phyloP scores from a whole-genome alignment of 345 rosid genomes.

The Eutrema yunnanense region DNA sequence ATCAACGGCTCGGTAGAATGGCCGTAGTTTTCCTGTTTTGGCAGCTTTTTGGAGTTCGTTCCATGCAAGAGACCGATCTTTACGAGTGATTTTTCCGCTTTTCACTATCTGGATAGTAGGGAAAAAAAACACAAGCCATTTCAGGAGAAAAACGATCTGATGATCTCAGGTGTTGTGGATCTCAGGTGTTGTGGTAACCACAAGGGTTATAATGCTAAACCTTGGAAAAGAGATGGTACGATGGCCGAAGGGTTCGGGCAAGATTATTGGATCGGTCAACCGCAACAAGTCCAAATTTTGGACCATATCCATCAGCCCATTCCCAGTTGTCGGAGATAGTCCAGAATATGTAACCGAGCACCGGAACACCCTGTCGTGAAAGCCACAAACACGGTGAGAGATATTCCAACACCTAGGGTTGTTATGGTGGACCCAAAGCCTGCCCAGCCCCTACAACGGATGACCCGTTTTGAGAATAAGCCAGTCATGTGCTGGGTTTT shows the following conservation, averaged over 20 bases:
- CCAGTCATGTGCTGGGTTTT: not conserved
- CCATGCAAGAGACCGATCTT: conserved; percentile 71
- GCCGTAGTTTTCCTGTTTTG: conserved; percentile 48
- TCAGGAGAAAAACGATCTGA: conserved; percentile 9
- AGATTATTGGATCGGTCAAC: conserved; percentile 75
- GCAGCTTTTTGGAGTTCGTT: conserved; percentile 65
- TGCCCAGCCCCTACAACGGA: not conserved
- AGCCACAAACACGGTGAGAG: conserved; percentile 22
- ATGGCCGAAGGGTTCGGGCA: conserved; percentile 68
- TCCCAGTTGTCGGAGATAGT: conserved; percentile 98
- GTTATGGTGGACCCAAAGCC: not conserved
- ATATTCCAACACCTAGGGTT: conserved; percentile 3
- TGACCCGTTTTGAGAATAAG: not conserved
- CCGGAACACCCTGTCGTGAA: conserved; percentile 65
- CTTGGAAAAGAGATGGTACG: conserved; percentile 82
- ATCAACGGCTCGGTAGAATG: conserved; percentile 74
- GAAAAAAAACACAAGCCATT: not conserved
- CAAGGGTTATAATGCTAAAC: conserved; percentile 23
- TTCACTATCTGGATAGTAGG: conserved; percentile 50
- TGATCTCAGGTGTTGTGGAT: conserved; percentile 8
- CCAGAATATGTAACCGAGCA: conserved; percentile 91
- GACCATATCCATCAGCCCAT: conserved; percentile 99
- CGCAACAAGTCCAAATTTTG: conserved; percentile 89
- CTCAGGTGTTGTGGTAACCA: conserved; percentile 2
- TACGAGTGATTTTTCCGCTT: conserved; percentile 55